Evolutionary conservation across 139 green algal species (phyloP), one percentile per base, ranked within the genome.

Genomic region (Deuterostichococcus epilithicus): DNA sequence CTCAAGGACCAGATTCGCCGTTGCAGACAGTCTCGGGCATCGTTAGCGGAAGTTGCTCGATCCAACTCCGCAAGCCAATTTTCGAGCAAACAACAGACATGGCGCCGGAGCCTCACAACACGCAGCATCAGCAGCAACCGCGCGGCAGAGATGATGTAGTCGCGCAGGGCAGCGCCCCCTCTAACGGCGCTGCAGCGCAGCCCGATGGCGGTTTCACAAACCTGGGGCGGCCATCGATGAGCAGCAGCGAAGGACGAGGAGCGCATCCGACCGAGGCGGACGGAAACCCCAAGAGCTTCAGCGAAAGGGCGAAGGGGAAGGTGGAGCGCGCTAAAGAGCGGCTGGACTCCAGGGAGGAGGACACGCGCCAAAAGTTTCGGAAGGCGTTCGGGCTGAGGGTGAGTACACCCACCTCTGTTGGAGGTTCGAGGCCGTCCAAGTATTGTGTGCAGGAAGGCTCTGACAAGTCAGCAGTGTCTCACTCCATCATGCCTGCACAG

Each of bases 271-370:
- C 42, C 13, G 42, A 52, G 42, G 42, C 42, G 42, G 42, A 13
- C 42, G 42, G n/a, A n/a, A n/a, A 52, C 42, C 42, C 78, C 23
- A 85, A 34, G 34, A 70, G 39, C 63, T 85, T 85, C 13, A 85
- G 70, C 25, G 36, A 75, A 32, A 85, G 35, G 58, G 84, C 78
- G 37, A 85, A 77, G 28, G 78, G 78, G 65, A 81, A 85, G 63
- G 74, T 85, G 44, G 85, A 84, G 18, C 58, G 28, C 38, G 44
- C 78, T 15, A 63, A 63, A 20, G 52, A 63, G 52, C 26, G 28
- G 52, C 8, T 63, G 18, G 52, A 63, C 52, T n/a, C 52, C 18
- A 13, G 18, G 52, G 18, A 63, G 52, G 52, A 63, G 18, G 52
- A 13, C 52, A 28, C 52, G 18, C 26, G 28, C 18, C 28, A 13